Percentiles rank a stretch among this genome's conserved stretches.
phyloP scores from a whole-genome alignment of 768 basidiomycete species.

The Pleurotus ostreatus region DNA sequence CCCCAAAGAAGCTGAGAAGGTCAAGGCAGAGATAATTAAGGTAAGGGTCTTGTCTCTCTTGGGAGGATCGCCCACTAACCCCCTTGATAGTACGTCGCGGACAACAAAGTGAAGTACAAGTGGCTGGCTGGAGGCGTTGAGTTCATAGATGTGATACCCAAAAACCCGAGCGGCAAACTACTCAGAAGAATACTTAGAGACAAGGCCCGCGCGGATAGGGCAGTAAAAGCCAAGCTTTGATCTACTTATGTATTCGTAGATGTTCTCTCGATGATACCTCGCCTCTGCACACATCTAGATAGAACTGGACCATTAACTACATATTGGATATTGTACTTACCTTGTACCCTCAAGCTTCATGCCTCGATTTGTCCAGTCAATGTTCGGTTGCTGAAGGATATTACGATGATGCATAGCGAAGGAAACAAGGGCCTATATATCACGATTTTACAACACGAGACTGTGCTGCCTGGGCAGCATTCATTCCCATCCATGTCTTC shows the following conservation, averaged over 20 bases:
- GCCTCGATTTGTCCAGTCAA: no score
- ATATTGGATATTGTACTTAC: no score
- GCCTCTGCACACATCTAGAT: no score
- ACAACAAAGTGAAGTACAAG: slow-evolving; percentile 38
- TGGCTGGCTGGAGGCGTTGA: slow-evolving; percentile 38
- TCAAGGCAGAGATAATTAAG: slow-evolving; percentile 1
- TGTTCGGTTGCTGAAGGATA: no score
- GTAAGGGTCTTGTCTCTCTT: not conserved
- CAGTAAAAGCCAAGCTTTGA: slow-evolving; percentile 1
- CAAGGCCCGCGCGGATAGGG: slow-evolving; percentile 2
- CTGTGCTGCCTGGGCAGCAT: slow-evolving; percentile 83
- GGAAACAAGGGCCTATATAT: not conserved
- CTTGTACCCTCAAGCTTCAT: no score
- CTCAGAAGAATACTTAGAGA: slow-evolving; percentile 5
- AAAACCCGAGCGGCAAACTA: slow-evolving; percentile 27
- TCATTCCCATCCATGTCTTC: slow-evolving; percentile 99
- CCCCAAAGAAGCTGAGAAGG: slow-evolving; percentile 7
- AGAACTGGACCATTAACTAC: no score
- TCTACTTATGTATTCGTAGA: no score
- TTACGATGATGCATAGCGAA: no score
- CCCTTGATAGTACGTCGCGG: slow-evolving; percentile 29
- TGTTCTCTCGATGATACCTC: no score
- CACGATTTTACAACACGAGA: slow-evolving; percentile 46
- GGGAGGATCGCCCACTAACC: not conserved
- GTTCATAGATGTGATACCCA: slow-evolving; percentile 39